phyloP scores from a whole-genome alignment of 2,329 filamentous ascomycete genomes.

The Calcarisporium arbuscula region DNA sequence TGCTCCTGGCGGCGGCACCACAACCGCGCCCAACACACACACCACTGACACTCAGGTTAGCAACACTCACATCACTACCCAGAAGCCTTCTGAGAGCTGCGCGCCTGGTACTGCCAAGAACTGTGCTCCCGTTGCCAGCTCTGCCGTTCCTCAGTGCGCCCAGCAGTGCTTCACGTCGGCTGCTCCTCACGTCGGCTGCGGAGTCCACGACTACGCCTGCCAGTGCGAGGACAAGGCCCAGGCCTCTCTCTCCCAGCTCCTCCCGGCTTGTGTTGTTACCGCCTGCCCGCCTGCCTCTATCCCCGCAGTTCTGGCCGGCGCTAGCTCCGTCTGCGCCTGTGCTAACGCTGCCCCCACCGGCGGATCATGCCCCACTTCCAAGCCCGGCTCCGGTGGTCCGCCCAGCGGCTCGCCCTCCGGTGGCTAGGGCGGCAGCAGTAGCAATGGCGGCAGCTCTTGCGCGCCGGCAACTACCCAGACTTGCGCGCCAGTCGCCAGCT shows the following conservation, averaged over 20 bases:
- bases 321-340: conserved; percentile 12
- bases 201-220: conserved; percentile 18
- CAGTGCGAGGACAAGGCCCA: conserved; percentile 19
- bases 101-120: conserved; percentile 10
- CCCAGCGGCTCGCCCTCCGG: not conserved
- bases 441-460: conserved; percentile 8
- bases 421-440: conserved; percentile 2
- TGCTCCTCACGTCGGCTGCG: conserved; percentile 20
- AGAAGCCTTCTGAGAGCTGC: not conserved
- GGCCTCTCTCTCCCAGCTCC: conserved; percentile 15
- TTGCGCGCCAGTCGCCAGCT: conserved; percentile 19
- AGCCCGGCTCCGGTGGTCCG: no score
- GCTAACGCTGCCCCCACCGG: conserved; percentile 9
- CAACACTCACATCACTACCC: no score
- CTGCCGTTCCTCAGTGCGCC: conserved; percentile 20
- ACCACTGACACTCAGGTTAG: not conserved
- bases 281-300: conserved; percentile 15
- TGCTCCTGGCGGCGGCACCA: conserved; percentile 1
- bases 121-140: conserved; percentile 18
- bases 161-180: conserved; percentile 20
- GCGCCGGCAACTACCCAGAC: conserved; percentile 10
- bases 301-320: conserved; percentile 18
- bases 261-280: conserved; percentile 20
- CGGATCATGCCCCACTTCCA: conserved; percentile 7
- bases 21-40: conserved; percentile 1